A percentile compares a stretch with the other conserved stretches of the same genome.
phyloP scores from a whole-genome alignment of 306 rosid genomes.

The Vigna hirtella region DNA sequence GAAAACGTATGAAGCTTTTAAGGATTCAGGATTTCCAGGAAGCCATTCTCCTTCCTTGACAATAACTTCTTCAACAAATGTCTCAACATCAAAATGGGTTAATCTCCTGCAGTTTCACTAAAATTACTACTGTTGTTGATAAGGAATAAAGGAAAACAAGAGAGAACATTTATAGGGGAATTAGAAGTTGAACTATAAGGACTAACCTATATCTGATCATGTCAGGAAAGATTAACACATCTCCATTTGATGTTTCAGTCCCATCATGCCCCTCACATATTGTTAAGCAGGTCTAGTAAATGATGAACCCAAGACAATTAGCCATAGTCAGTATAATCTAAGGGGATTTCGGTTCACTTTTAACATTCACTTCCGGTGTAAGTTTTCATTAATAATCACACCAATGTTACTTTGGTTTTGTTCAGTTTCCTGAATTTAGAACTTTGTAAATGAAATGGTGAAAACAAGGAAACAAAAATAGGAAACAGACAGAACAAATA shows the following conservation, averaged over 20 bases:
- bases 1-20: slow-evolving; percentile 70
- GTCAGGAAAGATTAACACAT: slow-evolving; percentile 85
- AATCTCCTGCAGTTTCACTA: slow-evolving; percentile 67
- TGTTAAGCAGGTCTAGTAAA: slow-evolving; percentile 74
- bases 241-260: slow-evolving; percentile 92
- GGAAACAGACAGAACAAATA: background rate
- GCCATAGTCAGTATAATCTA: background rate
- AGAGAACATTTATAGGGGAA: slow-evolving; percentile 6
- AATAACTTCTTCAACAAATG: slow-evolving; percentile 90
- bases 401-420: background rate
- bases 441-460: background rate
- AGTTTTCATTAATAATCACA: slow-evolving; percentile 18
- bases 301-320: slow-evolving; percentile 21
- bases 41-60: slow-evolving; percentile 86
- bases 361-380: background rate
- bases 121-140: slow-evolving; percentile 5
- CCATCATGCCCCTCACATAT: slow-evolving; percentile 91
- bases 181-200: slow-evolving; percentile 18
- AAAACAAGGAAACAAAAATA: background rate
- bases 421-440: background rate
- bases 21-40: slow-evolving; percentile 81
- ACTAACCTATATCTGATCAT: slow-evolving; percentile 87
- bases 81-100: slow-evolving; percentile 89
- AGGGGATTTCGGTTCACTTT: background rate
- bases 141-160: background rate